phyloP scores from a whole-genome alignment of 306 rosid species.

The Macrotyloma uniflorum region DNA sequence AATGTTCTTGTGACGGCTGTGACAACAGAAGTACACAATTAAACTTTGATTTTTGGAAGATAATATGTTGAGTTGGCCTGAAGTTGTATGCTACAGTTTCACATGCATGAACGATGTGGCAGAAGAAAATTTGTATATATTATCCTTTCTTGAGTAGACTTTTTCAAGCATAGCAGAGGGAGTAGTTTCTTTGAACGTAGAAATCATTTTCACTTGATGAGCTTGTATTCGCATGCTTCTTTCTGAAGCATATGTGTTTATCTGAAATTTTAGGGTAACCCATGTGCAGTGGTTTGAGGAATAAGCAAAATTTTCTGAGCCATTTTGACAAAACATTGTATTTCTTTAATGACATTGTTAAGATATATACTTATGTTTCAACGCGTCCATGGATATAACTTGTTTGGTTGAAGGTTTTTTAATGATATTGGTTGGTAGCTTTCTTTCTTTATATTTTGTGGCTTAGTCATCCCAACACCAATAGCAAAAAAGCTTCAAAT shows the following conservation, averaged over 20 bases:
- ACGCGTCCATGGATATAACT: neutral
- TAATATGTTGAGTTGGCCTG: constrained; percentile 33
- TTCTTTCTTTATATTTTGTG: neutral
- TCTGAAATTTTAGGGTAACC: constrained; percentile 35
- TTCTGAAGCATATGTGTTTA: constrained; percentile 31
- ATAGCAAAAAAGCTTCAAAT: neutral
- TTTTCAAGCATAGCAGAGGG: constrained; percentile 32
- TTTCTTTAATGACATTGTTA: neutral
- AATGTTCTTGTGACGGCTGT: constrained; percentile 35
- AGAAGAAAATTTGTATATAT: constrained; percentile 24
- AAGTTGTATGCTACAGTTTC: constrained; percentile 37
- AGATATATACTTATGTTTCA: neutral
- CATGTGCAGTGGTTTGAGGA: constrained; percentile 59
- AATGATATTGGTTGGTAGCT: neutral
- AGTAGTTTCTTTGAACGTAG: constrained; percentile 47
- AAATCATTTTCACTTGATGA: constrained; percentile 33
- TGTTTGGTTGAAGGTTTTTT: neutral
- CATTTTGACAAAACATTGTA: constrained; percentile 22
- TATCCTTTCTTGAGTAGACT: constrained; percentile 29
- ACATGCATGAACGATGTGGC: constrained; percentile 39
- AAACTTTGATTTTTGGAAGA: neutral
- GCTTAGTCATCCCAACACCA: neutral
- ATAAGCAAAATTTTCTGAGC: constrained; percentile 38
- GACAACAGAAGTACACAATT: constrained; percentile 8
- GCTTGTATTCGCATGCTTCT: constrained; percentile 33